These are phyloP conservation scores for Podosphaera aphanis DNA, from an alignment of 2,329 filamentous ascomycete genomes.

Conservation along the genomic window DNA sequence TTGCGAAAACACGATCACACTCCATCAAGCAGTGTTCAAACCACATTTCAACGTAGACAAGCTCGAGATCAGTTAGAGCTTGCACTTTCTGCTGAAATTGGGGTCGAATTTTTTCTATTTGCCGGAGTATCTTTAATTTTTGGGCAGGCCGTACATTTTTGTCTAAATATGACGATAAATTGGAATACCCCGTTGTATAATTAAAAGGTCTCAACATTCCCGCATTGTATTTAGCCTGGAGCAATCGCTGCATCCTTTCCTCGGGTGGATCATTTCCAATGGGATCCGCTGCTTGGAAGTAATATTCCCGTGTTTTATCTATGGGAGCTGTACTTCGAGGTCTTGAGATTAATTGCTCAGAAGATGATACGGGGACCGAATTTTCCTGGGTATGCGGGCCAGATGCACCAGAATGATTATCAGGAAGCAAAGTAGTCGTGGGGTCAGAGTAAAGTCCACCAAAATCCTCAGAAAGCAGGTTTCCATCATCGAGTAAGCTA, in stretches of 20 bases:
- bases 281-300: slow-evolving; percentile 88
- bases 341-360: slow-evolving; percentile 32
- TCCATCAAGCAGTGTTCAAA: slow-evolving; percentile 93
- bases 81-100: slow-evolving; percentile 94
- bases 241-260: slow-evolving; percentile 81
- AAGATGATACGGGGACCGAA: slow-evolving; percentile 18
- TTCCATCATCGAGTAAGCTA: slow-evolving; percentile 67
- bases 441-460: slow-evolving; percentile 37
- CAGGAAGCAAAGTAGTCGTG: slow-evolving; percentile 22
- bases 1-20: slow-evolving; percentile 93
- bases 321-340: slow-evolving; percentile 34
- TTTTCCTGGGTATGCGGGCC: slow-evolving; percentile 16
- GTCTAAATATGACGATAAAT: slow-evolving; percentile 78
- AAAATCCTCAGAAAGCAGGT: slow-evolving; percentile 44
- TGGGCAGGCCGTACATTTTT: slow-evolving; percentile 59
- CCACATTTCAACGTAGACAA: slow-evolving; percentile 96
- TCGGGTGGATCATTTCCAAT: slow-evolving; percentile 70
- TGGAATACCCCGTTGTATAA: slow-evolving; percentile 87
- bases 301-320: slow-evolving; percentile 60
- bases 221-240: slow-evolving; percentile 89
- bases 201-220: slow-evolving; percentile 92
- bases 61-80: slow-evolving; percentile 72
- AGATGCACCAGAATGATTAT: slow-evolving; percentile 17
- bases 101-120: slow-evolving; percentile 78
- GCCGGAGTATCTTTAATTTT: slow-evolving; percentile 75